Evolutionary conservation across 192 early-diverging fungal genomes (phyloP).

Genomic region (Borealophlyctis nickersoniae): DNA sequence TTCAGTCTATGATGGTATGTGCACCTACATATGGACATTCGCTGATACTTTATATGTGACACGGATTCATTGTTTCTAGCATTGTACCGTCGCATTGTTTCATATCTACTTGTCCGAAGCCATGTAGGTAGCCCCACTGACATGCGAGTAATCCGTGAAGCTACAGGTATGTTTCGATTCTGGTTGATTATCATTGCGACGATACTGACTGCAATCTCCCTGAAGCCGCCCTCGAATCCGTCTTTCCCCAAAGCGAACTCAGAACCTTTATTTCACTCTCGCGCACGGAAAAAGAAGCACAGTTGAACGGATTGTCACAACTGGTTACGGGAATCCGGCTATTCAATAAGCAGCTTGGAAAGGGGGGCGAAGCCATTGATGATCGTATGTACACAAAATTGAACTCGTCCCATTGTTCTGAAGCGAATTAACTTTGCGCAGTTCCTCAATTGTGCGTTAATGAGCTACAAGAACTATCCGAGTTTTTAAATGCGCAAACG

Average conservation of each 20-base stretch:
- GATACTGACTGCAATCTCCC: background rate
- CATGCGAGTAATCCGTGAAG: conserved; percentile 55
- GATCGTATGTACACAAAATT: conserved; percentile 35
- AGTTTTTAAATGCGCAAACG: conserved; percentile 27
- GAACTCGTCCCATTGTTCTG: background rate
- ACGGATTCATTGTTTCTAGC: conserved; percentile 18
- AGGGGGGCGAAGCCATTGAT: conserved; percentile 58
- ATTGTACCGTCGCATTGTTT: conserved; percentile 57
- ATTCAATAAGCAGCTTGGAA: conserved; percentile 59
- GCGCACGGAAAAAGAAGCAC: conserved; percentile 53
- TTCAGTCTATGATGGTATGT: conserved; percentile 47
- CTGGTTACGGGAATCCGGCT: conserved; percentile 59
- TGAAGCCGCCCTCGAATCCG: conserved; percentile 60
- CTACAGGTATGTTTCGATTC: conserved; percentile 42
- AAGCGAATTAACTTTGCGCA: conserved; percentile 6
- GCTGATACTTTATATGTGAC: background rate
- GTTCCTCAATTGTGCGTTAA: conserved; percentile 43
- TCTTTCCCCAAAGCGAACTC: conserved; percentile 60
- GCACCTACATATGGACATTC: background rate
- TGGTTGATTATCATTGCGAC: conserved; percentile 2
- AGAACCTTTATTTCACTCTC: conserved; percentile 50
- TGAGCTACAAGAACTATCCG: conserved; percentile 38
- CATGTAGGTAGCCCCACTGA: conserved; percentile 56
- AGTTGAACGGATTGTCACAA: conserved; percentile 56
- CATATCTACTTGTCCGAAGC: conserved; percentile 50